Evolutionary conservation across 1,284 basidiomycete species (phyloP).

Genomic region (Austropuccinia psidii): DNA sequence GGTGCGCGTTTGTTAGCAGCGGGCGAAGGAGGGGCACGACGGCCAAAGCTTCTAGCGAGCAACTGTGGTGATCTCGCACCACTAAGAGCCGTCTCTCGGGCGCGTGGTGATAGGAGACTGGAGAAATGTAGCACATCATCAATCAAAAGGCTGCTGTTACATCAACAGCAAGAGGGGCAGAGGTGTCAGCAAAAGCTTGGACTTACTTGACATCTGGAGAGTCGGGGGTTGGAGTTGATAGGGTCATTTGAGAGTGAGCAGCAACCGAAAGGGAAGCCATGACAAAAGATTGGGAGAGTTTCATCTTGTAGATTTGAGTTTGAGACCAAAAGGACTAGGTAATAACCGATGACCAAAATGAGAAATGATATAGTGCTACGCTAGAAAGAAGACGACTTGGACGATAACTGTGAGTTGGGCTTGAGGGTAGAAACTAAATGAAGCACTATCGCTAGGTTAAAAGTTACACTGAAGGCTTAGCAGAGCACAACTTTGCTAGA

Average conservation of each 20-base stretch:
- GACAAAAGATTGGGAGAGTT: slow-evolving; percentile 36
- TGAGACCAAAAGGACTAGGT: too few relatives aligned
- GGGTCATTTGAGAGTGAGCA: slow-evolving; percentile 14
- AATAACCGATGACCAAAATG: too few relatives aligned
- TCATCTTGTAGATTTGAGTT: slow-evolving; percentile 8
- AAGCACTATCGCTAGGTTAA: too few relatives aligned
- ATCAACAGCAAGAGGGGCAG: too few relatives aligned
- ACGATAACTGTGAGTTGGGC: too few relatives aligned
- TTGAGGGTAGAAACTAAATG: too few relatives aligned
- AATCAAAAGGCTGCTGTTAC: too few relatives aligned
- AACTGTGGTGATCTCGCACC: not conserved
- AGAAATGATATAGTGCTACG: too few relatives aligned
- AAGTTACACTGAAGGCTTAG: too few relatives aligned
- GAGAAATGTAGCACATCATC: not conserved
- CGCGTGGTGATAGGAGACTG: slow-evolving; percentile 4
- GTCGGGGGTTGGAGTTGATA: slow-evolving; percentile 13
- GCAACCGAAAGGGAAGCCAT: slow-evolving; percentile 30
- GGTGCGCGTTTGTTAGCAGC: too few relatives aligned
- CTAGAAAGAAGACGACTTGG: too few relatives aligned
- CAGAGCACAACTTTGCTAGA: too few relatives aligned
- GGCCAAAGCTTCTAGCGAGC: not conserved
- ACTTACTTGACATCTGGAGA: slow-evolving; percentile 4
- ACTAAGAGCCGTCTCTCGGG: not conserved
- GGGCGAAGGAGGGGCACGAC: not conserved
- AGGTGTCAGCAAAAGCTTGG: not conserved